Percentiles rank a stretch among this genome's conserved stretches.
Evolutionary conservation across 129 eudicot genomes (phyloP).

Genomic region (Chrysanthemum seticuspe): DNA sequence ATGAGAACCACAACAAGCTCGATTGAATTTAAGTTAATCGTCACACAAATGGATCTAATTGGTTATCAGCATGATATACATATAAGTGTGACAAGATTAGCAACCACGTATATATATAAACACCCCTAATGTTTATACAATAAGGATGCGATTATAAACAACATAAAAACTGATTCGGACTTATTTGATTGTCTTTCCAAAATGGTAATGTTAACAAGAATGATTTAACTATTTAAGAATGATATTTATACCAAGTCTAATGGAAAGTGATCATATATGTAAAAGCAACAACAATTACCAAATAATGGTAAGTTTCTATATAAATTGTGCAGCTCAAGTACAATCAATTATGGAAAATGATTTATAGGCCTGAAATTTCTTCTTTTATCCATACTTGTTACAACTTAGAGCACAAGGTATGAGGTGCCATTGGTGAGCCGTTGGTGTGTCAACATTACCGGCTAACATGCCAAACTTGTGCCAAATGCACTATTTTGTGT

Average conservation of each 20-base stretch:
- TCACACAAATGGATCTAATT: too few relatives aligned
- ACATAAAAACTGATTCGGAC: not conserved
- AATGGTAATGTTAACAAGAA: not conserved
- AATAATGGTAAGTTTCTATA: not conserved
- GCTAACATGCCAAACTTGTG: too few relatives aligned
- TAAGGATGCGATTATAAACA: not conserved
- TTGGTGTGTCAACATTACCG: too few relatives aligned
- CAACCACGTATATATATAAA: too few relatives aligned
- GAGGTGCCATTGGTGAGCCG: too few relatives aligned
- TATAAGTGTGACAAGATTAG: too few relatives aligned
- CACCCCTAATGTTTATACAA: too few relatives aligned
- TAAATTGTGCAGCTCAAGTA: not conserved
- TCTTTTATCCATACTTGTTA: not conserved
- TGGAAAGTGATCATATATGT: constrained; percentile 3
- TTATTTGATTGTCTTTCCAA: not conserved
- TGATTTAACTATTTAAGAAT: not conserved
- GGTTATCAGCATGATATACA: too few relatives aligned
- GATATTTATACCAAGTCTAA: not conserved
- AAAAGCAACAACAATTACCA: not conserved
- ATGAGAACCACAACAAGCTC: too few relatives aligned
- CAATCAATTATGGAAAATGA: not conserved
- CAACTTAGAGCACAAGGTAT: too few relatives aligned
- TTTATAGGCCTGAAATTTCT: not conserved
- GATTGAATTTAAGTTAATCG: too few relatives aligned
- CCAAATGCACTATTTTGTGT: too few relatives aligned